Evolutionary conservation across 2,329 filamentous ascomycete species (phyloP), one percentile per base, ranked within the genome.

Genomic region (Alternaria sp.): DNA sequence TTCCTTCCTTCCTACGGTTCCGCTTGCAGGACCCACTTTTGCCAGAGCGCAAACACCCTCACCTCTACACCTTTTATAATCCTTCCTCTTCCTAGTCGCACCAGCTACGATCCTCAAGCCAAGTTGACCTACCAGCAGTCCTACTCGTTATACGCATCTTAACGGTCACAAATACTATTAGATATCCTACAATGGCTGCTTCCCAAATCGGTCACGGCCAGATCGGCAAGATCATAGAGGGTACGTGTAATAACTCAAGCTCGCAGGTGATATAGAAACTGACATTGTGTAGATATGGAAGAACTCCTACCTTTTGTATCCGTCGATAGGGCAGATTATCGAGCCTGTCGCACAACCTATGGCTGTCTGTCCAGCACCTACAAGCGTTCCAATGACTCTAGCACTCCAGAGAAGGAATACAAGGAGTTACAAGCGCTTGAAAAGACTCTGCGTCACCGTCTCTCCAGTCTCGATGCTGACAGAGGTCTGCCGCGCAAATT

Each of bases 401-500:
- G 59, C 2, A 28, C 52, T 30, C 69, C 64, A 16, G 36, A 45
- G 2, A 67, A 65, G 5, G 58, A 66, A 16, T 72, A 73, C 59
- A 59, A 60, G 28, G 66, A 72, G 36, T 45, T 73, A 3, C 50
- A 63, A 44, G 48, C 64, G 20, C 57, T 67, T 4, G 66, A 71
- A 32, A 40, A 46, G 8, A 57, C 62, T 18, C 59, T 74, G 0
- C 65, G 66, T 22, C 53, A 60, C 27, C 66, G 63, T 14, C 62
- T 72, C 2, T 20, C 56, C 6, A 62, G 40, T 32, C 57, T 72
- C 8, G 59, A 67, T 12, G 54, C 69, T 18, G 40, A 52, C 2
- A 71, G 66, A 50, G 64, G 65, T 6, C 59, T 71, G 12, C 69
- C 69, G 3, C 46, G 34, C 22, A 64, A 68, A 48, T 70, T 72